Conservation (phyloP, 331 rosid genomes). For the Phaseolus coccineus region DNA sequence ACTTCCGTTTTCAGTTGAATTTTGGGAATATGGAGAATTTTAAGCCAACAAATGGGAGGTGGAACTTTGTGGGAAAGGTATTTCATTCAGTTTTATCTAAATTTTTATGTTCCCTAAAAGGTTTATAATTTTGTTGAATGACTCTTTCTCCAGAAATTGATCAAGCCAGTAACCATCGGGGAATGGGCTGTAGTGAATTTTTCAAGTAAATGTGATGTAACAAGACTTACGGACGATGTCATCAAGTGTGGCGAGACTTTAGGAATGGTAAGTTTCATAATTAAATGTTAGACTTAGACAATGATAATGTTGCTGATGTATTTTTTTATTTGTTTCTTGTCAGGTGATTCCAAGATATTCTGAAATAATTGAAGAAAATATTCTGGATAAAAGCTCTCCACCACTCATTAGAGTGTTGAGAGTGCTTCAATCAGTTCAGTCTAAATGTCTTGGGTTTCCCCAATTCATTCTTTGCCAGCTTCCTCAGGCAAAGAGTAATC, state of each 20-base stretch:
- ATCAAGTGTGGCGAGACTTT: conserved; percentile 72
- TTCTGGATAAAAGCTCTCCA: conserved; percentile 71
- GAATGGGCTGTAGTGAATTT: conserved; percentile 88
- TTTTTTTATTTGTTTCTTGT: conserved; percentile 23
- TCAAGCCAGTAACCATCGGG: conserved; percentile 61
- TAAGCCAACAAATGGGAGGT: conserved; percentile 84
- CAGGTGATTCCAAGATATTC: no score
- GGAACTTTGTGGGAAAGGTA: conserved; percentile 96
- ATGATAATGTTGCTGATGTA: conserved; percentile 4
- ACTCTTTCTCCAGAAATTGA: conserved; percentile 59
- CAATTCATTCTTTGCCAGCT: conserved; percentile 80
- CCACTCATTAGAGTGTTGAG: conserved; percentile 82
- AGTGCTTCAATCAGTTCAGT: conserved; percentile 67
- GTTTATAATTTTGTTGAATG: not conserved
- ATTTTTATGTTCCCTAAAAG: not conserved
- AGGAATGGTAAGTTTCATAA: conserved; percentile 75
- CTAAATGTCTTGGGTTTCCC: conserved; percentile 76
- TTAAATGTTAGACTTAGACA: not conserved
- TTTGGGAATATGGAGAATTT: conserved; percentile 89
- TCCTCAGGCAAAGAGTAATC: no score
- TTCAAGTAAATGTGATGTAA: conserved; percentile 76
- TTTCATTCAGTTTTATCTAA: not conserved
- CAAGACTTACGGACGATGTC: conserved; percentile 67
- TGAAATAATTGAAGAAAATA: no score
- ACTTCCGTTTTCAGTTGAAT: conserved; percentile 76